Base-by-base conservation (phyloP, 129 eudicot genomes). In the Flaveria linearis region DNA sequence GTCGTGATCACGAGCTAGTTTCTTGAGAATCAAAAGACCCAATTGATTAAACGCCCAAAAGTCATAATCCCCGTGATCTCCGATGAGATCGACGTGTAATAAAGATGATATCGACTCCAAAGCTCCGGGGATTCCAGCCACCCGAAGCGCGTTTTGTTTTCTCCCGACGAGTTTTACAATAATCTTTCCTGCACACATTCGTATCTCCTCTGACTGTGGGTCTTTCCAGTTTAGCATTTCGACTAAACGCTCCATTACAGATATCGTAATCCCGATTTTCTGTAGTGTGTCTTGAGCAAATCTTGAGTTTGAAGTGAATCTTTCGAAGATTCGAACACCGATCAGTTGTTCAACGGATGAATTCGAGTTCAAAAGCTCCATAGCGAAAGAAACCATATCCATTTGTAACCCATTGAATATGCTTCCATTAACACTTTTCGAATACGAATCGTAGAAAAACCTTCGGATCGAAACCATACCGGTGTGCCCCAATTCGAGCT, bases 161-260 rank as follows among this genome's bases (percentile, higher is more conserved):
- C 84, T 91, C 0, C 89, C 86, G 3, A 91, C 91, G 17, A 94
- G 84, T 67, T 82, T 77, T 9, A 86, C 75, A 53, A 94, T 28
- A 1, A 94, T 91, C 26, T 85, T 87, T 2, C 91, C 98, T 3
- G 98, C 91, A 22, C 90, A 88, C 42, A 69, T 57, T 51, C 98
- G 86, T 30, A 91, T 91, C 82, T 91, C 93, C 60, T 94, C 97
- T 78, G 91, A 87, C 73, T 87, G 85, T 7, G 83, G 80, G 71
- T 94, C 96, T 73, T 94, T 94, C 98, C 98, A 91, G 68, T 94
- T 94, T 73, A 94, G 72, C 93, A 94, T 94, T 71, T 91, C 97
- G 0, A 94, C 91, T 36, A 94, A 76, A 56, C 98, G 87, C 23
- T 94, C 98, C 68, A 87, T 82, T 8, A 85, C 97, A 0, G 90